These are phyloP conservation scores for Paecilomyces variotii DNA, from an alignment of 2,329 filamentous ascomycete genomes.

Conservation along the genomic window DNA sequence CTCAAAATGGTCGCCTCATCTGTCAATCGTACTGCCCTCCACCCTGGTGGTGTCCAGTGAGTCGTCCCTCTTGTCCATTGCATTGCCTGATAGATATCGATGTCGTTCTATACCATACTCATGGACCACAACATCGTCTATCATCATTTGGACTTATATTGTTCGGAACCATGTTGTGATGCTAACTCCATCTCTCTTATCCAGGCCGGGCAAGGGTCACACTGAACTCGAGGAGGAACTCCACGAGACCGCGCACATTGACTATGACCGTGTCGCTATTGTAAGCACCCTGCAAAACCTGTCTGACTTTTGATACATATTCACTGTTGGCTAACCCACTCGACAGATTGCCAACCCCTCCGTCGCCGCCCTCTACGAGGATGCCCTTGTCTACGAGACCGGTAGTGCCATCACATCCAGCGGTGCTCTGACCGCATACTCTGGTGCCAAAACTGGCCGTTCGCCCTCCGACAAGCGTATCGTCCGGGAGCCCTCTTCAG, in stretches of 20 bases:
- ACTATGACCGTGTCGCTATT: conserved; percentile 97
- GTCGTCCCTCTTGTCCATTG: conserved; percentile 33
- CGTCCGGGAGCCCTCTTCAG: conserved; percentile 81
- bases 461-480: conserved; percentile 97
- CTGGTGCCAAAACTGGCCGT: conserved; percentile 93
- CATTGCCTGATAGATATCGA: conserved; percentile 6
- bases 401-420: conserved; percentile 95
- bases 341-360: conserved; percentile 75
- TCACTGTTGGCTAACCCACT: not conserved
- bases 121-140: not conserved
- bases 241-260: conserved; percentile 95
- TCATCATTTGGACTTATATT: not conserved
- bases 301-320: not conserved
- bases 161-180: conserved; percentile 1
- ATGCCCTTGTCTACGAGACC: conserved; percentile 96
- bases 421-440: conserved; percentile 94
- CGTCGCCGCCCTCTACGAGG: conserved; percentile 93
- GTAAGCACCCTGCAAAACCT: conserved; percentile 42
- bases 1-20: conserved; percentile 46
- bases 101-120: conserved; percentile 2
- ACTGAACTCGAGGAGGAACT: conserved; percentile 97
- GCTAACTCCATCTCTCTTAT: conserved; percentile 6
- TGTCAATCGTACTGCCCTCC: conserved; percentile 87
- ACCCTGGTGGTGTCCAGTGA: conserved; percentile 84
- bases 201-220: conserved; percentile 74